Percentiles rank a stretch among this genome's conserved stretches.
These are phyloP conservation scores for Penicillium oxalicum DNA, from an alignment of 2,329 filamentous ascomycete species.

Conservation along the genomic window DNA sequence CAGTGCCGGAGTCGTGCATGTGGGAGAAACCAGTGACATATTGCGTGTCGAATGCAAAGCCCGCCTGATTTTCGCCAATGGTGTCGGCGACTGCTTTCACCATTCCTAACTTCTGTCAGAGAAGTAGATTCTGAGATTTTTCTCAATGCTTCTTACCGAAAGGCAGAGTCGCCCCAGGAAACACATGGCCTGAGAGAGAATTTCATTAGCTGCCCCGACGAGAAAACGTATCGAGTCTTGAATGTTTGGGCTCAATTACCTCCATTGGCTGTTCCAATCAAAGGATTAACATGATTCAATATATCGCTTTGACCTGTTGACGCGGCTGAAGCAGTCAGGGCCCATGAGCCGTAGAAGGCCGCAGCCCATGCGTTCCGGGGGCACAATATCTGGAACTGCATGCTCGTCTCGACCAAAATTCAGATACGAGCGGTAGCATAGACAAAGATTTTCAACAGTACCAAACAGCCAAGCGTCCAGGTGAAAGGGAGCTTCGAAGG, in stretches of 20 bases:
- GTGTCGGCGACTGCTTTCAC: constrained; percentile 54
- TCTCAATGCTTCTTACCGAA: constrained; percentile 35
- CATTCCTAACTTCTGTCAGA: constrained; percentile 34
- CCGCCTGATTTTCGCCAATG: constrained; percentile 50
- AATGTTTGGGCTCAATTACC: constrained; percentile 16
- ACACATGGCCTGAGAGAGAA: constrained; percentile 46
- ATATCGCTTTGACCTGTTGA: constrained; percentile 24
- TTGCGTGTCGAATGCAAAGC: constrained; percentile 49
- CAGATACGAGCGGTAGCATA: not conserved
- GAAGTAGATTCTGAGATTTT: not conserved
- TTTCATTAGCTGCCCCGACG: not conserved
- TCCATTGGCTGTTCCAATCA: constrained; percentile 52
- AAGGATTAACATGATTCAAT: constrained; percentile 44
- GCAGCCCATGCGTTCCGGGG: constrained; percentile 4
- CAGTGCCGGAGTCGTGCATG: constrained; percentile 51
- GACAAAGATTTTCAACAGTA: no score
- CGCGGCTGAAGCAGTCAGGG: constrained; percentile 1
- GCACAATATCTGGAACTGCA: constrained; percentile 5
- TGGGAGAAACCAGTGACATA: constrained; percentile 48
- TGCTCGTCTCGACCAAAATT: not conserved
- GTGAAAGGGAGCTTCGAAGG: no score
- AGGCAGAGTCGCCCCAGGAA: constrained; percentile 51
- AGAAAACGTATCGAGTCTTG: no score
- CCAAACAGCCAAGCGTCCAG: no score
- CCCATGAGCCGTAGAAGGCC: constrained; percentile 8